Evolutionary conservation across 192 early-diverging fungal species (phyloP).

Genomic region (Coemansia sp.): DNA sequence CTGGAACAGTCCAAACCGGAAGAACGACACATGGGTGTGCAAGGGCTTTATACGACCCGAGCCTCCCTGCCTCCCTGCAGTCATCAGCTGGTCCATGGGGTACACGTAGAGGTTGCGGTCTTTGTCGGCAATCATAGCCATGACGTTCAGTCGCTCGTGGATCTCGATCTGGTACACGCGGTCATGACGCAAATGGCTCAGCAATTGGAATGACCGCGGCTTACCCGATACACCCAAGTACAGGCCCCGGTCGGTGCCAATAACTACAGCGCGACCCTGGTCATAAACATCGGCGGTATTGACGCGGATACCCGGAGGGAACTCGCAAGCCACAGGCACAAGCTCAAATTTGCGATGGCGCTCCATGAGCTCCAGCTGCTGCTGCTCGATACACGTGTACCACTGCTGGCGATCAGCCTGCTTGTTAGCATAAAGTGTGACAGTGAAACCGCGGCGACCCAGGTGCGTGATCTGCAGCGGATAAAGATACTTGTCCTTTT

Average conservation of each 20-base stretch:
- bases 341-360: slow-evolving; percentile 54
- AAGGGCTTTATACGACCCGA: slow-evolving; percentile 53
- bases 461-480: slow-evolving; percentile 76
- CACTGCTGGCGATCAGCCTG: slow-evolving; percentile 76
- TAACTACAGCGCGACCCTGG: slow-evolving; percentile 63
- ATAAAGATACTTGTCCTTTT: slow-evolving; percentile 62
- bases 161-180: slow-evolving; percentile 87
- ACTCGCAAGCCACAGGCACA: slow-evolving; percentile 46
- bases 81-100: slow-evolving; percentile 56
- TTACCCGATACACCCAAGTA: slow-evolving; percentile 69
- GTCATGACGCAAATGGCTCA: slow-evolving; percentile 66
- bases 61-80: slow-evolving; percentile 20
- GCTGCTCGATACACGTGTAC: slow-evolving; percentile 73
- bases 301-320: slow-evolving; percentile 50
- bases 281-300: slow-evolving; percentile 58
- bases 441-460: slow-evolving; percentile 67
- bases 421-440: slow-evolving; percentile 75
- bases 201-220: slow-evolving; percentile 52
- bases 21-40: slow-evolving; percentile 65
- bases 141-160: slow-evolving; percentile 72
- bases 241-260: slow-evolving; percentile 86
- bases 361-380: slow-evolving; percentile 52
- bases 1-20: slow-evolving; percentile 65
- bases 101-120: slow-evolving; percentile 57
- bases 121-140: slow-evolving; percentile 82